Conservation (phyloP, 352 stramenopile genomes). For the Phytophthora capsici region DNA sequence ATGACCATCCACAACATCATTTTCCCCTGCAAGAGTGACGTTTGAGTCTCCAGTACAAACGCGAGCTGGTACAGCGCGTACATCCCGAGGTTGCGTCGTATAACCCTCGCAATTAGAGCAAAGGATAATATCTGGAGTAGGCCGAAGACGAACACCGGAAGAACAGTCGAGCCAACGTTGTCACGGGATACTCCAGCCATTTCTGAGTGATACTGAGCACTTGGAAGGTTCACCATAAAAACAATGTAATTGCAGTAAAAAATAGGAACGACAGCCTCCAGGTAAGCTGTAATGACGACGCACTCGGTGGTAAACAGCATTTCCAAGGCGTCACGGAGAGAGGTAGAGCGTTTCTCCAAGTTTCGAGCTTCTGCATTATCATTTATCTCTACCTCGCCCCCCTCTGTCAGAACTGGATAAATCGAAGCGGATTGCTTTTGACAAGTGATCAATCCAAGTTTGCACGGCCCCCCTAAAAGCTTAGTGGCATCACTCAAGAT, state of each 20-base stretch:
- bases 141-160: constrained; percentile 17
- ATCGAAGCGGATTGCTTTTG: not conserved
- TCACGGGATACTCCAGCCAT: not conserved
- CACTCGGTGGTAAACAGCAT: constrained; percentile 24
- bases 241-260: constrained; percentile 27
- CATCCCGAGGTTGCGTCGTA: constrained; percentile 19
- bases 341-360: not conserved
- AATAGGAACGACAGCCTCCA: constrained; percentile 36
- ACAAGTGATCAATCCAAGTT: no score
- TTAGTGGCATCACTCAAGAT: no score
- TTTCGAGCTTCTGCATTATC: not conserved
- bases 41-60: constrained; percentile 39
- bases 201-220: constrained; percentile 10
- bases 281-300: constrained; percentile 35
- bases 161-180: constrained; percentile 1
- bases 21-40: constrained; percentile 10
- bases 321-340: constrained; percentile 6
- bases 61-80: constrained; percentile 22
- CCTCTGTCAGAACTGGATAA: not conserved
- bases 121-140: constrained; percentile 31
- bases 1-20: constrained; percentile 9
- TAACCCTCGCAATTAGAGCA: constrained; percentile 3
- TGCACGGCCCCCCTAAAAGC: not conserved
- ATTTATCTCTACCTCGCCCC: not conserved
- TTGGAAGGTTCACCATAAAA: constrained; percentile 26